Percentiles rank a stretch among this genome's conserved stretches.
Conservation (phyloP, 1,139 yeast genomes). For the Candida albicans region DNA sequence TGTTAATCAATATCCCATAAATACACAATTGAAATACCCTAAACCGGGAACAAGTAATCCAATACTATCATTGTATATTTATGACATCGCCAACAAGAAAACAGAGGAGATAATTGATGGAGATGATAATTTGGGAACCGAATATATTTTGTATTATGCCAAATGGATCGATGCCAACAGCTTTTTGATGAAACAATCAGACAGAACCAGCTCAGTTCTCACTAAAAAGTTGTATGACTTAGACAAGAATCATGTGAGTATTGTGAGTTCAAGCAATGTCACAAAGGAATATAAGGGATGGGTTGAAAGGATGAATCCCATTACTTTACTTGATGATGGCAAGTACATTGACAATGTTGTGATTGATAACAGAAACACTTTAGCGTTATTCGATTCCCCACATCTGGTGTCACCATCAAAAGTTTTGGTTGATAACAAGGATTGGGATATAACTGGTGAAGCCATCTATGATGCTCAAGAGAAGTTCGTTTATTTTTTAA, state of each 20-base stretch:
- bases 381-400: slow-evolving; percentile 60
- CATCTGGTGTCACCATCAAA: slow-evolving; percentile 36
- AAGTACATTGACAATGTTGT: slow-evolving; percentile 78
- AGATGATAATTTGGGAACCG: slow-evolving; percentile 39
- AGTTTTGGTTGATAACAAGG: slow-evolving; percentile 51
- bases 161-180: slow-evolving; percentile 61
- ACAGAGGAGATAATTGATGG: slow-evolving; percentile 22
- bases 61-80: slow-evolving; percentile 45
- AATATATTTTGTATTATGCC: slow-evolving; percentile 67
- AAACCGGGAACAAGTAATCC: slow-evolving; percentile 87
- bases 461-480: slow-evolving; percentile 54
- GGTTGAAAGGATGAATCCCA: slow-evolving; percentile 48
- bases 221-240: slow-evolving; percentile 53
- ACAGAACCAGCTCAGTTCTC: slow-evolving; percentile 65
- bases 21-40: slow-evolving; percentile 67
- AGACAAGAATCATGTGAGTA: slow-evolving; percentile 15
- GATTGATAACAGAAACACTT: slow-evolving; percentile 60
- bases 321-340: slow-evolving; percentile 29
- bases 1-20: slow-evolving; percentile 56
- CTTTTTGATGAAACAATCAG: slow-evolving; percentile 65
- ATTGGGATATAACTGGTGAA: slow-evolving; percentile 16
- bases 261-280: slow-evolving; percentile 34
- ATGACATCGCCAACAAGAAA: slow-evolving; percentile 31
- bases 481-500: slow-evolving; percentile 59
- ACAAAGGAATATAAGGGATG: slow-evolving; percentile 52